Percentiles rank a stretch among this genome's conserved stretches.
These are phyloP conservation scores for Phytophthora tentaculata DNA, from an alignment of 352 stramenopile genomes.

Conservation along the genomic window DNA sequence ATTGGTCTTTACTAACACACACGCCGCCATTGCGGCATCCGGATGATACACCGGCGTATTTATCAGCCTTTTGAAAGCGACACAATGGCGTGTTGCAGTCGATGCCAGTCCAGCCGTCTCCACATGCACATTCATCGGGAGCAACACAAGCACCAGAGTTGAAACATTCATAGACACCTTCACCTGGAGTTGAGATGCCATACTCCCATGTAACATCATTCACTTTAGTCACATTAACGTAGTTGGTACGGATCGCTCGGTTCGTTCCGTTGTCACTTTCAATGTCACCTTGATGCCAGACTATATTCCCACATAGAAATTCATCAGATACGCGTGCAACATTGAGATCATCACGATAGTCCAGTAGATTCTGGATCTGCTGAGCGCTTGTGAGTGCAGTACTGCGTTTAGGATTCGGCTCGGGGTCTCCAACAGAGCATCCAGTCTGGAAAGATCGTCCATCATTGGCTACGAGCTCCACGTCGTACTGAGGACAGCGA, in stretches of 20 bases:
- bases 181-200: constrained; percentile 64
- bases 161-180: constrained; percentile 96
- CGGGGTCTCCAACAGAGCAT: constrained; percentile 81
- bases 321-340: constrained; percentile 58
- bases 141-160: constrained; percentile 93
- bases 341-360: constrained; percentile 67
- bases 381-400: constrained; percentile 30
- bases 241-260: constrained; percentile 90
- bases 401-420: constrained; percentile 51
- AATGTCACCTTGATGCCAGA: constrained; percentile 95
- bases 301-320: constrained; percentile 86
- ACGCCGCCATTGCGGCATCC: constrained; percentile 94
- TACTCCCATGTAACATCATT: constrained; percentile 73
- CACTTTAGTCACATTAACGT: constrained; percentile 91
- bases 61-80: constrained; percentile 64
- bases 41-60: constrained; percentile 63
- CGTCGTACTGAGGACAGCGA: constrained; percentile 83
- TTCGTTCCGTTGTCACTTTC: constrained; percentile 44
- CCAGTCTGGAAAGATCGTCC: constrained; percentile 94
- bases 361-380: constrained; percentile 59
- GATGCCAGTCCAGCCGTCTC: constrained; percentile 92
- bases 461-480: constrained; percentile 93
- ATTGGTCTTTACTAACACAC: constrained; percentile 93
- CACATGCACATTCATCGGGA: constrained; percentile 92
- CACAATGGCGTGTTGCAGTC: constrained; percentile 96